These are phyloP conservation scores for Isoetes engelmannii DNA, from an alignment of 83 land plant genomes.

Conservation along the genomic window DNA sequence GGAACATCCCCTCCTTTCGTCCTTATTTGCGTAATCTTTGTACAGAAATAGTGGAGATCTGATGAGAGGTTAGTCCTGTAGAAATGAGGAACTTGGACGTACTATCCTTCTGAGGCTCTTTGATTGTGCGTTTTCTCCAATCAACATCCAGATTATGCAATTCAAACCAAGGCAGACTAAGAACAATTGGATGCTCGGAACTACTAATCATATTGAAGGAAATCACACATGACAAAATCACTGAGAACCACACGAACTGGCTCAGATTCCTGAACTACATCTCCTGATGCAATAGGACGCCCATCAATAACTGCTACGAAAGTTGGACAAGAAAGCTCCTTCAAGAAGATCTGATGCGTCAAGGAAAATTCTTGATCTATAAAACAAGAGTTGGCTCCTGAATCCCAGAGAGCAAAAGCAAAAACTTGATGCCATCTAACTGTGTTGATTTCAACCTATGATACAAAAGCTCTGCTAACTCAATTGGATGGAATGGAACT, in stretches of 20 bases:
- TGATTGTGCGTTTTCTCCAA: constrained; percentile 1
- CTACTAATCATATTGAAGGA: neutral
- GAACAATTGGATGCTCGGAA: neutral
- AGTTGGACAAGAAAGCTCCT: constrained; percentile 1
- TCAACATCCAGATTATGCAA: neutral
- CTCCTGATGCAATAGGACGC: neutral
- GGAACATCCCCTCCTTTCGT: neutral
- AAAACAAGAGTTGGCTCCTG: neutral
- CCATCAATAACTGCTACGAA: neutral
- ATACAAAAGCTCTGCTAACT: no score
- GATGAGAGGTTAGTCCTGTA: neutral
- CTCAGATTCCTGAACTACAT: neutral
- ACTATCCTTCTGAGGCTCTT: no score
- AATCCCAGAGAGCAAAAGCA: no score
- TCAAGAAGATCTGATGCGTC: neutral
- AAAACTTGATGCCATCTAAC: no score
- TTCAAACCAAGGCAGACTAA: neutral
- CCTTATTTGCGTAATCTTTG: neutral
- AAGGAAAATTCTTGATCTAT: neutral
- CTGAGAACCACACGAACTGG: neutral
- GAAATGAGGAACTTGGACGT: neutral
- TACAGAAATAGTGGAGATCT: neutral
- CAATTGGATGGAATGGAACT: no score
- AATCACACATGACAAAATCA: neutral
- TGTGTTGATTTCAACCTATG: no score